Conservation (phyloP, 2,329 filamentous ascomycete genomes). For the Pyricularia sp. region DNA sequence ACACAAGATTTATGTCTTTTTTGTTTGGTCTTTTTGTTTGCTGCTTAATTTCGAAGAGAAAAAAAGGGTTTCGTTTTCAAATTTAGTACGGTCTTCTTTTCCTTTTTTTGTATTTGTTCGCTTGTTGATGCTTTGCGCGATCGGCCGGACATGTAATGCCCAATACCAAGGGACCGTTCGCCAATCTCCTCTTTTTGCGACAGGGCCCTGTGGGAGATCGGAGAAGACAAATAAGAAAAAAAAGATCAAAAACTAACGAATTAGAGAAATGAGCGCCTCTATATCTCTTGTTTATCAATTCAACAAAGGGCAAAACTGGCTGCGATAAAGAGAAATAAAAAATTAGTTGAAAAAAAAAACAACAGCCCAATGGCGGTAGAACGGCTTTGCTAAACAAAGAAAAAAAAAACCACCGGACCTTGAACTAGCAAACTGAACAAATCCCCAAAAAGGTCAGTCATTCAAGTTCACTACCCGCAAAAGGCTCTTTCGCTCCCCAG, state of each 20-base stretch:
- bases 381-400: not conserved
- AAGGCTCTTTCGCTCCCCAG: not conserved
- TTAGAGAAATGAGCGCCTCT: not conserved
- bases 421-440: not conserved
- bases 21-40: not conserved
- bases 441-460: not conserved
- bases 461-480: not conserved
- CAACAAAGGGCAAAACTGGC: not conserved
- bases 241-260: not conserved
- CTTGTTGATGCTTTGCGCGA: not conserved
- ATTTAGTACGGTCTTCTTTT: not conserved
- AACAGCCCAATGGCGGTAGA: not conserved
- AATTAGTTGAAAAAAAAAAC: not conserved
- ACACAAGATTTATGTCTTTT: not conserved
- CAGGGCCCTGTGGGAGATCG: not conserved
- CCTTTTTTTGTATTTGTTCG: not conserved
- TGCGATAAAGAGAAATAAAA: not conserved
- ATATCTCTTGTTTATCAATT: not conserved
- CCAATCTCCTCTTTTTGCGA: not conserved
- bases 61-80: not conserved
- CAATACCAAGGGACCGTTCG: not conserved
- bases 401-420: not conserved
- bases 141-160: not conserved
- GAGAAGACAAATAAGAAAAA: not conserved
- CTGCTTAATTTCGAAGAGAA: not conserved